A percentile compares a stretch with the other conserved stretches of the same genome.
These are phyloP conservation scores for Torulaspora franciscae DNA, from an alignment of 805 yeast genomes.

Conservation along the genomic window DNA sequence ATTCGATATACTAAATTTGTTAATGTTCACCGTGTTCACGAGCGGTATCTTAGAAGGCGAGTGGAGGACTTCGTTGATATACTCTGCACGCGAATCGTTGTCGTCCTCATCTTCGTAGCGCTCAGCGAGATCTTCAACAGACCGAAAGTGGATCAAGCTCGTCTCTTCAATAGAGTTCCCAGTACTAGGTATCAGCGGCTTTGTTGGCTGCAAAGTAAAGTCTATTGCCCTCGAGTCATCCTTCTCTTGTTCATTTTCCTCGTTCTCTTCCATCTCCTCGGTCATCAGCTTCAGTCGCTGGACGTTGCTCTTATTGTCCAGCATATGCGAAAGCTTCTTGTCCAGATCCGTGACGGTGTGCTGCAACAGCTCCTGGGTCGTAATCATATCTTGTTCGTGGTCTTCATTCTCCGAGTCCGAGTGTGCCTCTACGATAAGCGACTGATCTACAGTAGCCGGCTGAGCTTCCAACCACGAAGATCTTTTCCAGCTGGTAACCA, in stretches of 20 bases:
- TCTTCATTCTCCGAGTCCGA: constrained; percentile 11
- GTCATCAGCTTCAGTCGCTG: constrained; percentile 21
- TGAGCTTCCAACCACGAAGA: constrained; percentile 1
- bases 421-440: constrained; percentile 3
- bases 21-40: constrained; percentile 25
- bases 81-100: constrained; percentile 3
- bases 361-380: constrained; percentile 14
- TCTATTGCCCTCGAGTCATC: constrained; percentile 1
- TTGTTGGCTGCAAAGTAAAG: constrained; percentile 24
- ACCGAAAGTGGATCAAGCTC: constrained; percentile 11
- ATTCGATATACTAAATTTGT: constrained; percentile 15
- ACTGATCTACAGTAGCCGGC: not conserved
- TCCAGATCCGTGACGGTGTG: constrained; percentile 17
- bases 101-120: constrained; percentile 9
- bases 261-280: constrained; percentile 11
- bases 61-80: constrained; percentile 15
- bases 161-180: constrained; percentile 2
- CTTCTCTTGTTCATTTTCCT: constrained; percentile 1
- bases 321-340: constrained; percentile 15
- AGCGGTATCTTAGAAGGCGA: constrained; percentile 30
- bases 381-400: constrained; percentile 10
- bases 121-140: constrained; percentile 8
- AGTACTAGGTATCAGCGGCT: constrained; percentile 18
- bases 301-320: constrained; percentile 12
- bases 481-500: constrained; percentile 11